Evolutionary conservation across 1,284 basidiomycete species (phyloP), one percentile per base, ranked within the genome.

Genomic region (Phaffia rhodozyma): DNA sequence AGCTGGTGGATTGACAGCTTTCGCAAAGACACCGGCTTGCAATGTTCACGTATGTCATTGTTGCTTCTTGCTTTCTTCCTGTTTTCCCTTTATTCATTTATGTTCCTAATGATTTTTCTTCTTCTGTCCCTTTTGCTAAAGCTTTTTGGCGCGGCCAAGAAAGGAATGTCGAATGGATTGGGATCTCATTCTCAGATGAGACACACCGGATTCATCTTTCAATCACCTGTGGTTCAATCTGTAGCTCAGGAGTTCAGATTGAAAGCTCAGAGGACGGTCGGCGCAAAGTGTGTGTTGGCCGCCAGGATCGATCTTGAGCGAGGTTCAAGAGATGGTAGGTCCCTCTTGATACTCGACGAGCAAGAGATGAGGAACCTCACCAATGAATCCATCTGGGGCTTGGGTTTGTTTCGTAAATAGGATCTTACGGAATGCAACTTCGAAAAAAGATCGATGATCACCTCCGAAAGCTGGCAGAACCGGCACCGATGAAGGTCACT

Each of bases 141-240:
- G 89, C 83, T 98, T 13, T 85, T 98, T 51, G 96, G 96, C 56
- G 91, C 94, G 0, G 86, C 93, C 74, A 87, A 84, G 75, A 94
- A 94, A 76, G 86, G 70, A 5, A 67, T 91, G 27, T 82, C 89
- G 0, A 86, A 88, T 2, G 91, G 92, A 0, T 86, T 92, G 74
- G 87, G 93, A 63, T 79, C 84, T 16, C 80, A 79, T 34, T 86
- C 86, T 0, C 89, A 92, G 72, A 83, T 86, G 60, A 84, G 90
- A n/a, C 94, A 96, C 72, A 93, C 91, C 0, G 96, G 96, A 21
- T 99, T 97, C 78, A 85, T 98, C 67, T 96, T 87, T 77, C 94
- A 98, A 72, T 90, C 87, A 13, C 86, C 89, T 2, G 77, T 97
- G 20, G 87, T 98, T 2, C 83, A 87, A 63, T 81, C 84, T 66